Evolutionary conservation across 2,329 filamentous ascomycete species (phyloP).

Genomic region (Xylaria sp.): DNA sequence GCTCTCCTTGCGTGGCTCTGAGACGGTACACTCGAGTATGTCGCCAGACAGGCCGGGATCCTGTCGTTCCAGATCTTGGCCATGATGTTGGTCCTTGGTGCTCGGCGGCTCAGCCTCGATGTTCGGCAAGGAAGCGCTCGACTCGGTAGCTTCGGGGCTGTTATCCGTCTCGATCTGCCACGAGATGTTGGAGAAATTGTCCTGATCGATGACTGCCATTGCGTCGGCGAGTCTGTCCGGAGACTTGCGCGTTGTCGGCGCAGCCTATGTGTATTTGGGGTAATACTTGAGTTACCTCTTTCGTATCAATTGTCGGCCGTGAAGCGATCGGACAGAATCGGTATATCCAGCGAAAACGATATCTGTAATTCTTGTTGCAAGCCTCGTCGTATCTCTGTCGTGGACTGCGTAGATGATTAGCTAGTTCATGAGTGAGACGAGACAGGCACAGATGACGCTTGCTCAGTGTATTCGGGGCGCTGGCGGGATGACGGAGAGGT

Average conservation of each 20-base stretch:
- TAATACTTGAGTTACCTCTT: neutral
- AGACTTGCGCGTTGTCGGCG: neutral
- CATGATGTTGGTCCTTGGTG: slow-evolving; percentile 47
- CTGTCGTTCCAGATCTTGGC: slow-evolving; percentile 52
- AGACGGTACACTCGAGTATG: slow-evolving; percentile 81
- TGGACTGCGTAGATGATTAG: slow-evolving; percentile 1
- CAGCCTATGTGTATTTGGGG: neutral
- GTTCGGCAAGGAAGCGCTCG: slow-evolving; percentile 33
- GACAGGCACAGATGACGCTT: neutral
- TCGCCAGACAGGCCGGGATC: slow-evolving; percentile 70
- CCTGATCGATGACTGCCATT: slow-evolving; percentile 60
- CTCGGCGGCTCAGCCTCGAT: slow-evolving; percentile 40
- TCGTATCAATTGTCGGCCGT: neutral
- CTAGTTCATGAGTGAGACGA: neutral
- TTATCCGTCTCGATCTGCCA: slow-evolving; percentile 70
- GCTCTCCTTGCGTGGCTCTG: slow-evolving; percentile 88
- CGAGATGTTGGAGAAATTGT: slow-evolving; percentile 81
- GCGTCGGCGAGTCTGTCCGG: slow-evolving; percentile 26
- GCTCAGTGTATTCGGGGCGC: neutral
- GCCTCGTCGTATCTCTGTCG: neutral
- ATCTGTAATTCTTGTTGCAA: slow-evolving; percentile 10
- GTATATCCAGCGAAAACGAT: slow-evolving; percentile 2
- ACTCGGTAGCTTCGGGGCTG: slow-evolving; percentile 42
- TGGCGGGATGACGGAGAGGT: neutral
- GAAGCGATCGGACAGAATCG: slow-evolving; percentile 1